Conservation (phyloP, 2,329 filamentous ascomycete genomes). For the Aspergillus ustus region DNA sequence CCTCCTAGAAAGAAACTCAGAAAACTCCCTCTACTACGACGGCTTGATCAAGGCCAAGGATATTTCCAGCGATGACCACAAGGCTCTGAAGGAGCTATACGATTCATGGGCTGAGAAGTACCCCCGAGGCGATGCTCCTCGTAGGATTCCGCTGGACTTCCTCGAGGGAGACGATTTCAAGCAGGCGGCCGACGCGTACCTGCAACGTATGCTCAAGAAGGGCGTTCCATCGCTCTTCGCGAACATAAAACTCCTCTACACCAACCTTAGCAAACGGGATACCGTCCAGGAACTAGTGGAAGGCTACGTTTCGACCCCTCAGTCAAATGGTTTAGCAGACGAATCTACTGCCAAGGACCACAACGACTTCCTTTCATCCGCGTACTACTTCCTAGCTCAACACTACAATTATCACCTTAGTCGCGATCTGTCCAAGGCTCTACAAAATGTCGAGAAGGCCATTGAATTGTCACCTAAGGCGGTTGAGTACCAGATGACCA, state of each 20-base stretch:
- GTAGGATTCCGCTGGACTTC: slow-evolving; percentile 87
- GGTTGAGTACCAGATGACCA: slow-evolving; percentile 93
- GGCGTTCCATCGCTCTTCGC: slow-evolving; percentile 96
- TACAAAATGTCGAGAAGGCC: slow-evolving; percentile 80
- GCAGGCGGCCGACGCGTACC: slow-evolving; percentile 75
- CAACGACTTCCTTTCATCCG: slow-evolving; percentile 72
- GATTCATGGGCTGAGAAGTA: slow-evolving; percentile 80
- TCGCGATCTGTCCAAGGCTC: slow-evolving; percentile 80
- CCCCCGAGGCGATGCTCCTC: slow-evolving; percentile 81
- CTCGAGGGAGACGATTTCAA: slow-evolving; percentile 81
- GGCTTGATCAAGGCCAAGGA: slow-evolving; percentile 72
- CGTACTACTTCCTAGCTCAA: slow-evolving; percentile 91
- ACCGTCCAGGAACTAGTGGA: slow-evolving; percentile 75
- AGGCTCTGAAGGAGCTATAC: slow-evolving; percentile 74
- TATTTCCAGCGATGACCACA: slow-evolving; percentile 63
- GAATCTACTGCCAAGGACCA: slow-evolving; percentile 56
- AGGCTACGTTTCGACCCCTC: slow-evolving; percentile 67
- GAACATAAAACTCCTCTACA: slow-evolving; percentile 93
- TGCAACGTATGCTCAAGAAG: slow-evolving; percentile 84
- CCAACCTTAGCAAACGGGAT: slow-evolving; percentile 75
- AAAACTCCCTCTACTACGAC: slow-evolving; percentile 85
- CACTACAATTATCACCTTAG: slow-evolving; percentile 94
- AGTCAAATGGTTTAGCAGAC: slow-evolving; percentile 55
- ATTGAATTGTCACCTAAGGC: slow-evolving; percentile 78
- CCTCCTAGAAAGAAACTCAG: slow-evolving; percentile 83